These are phyloP conservation scores for Verticillium nonalfalfae DNA, from an alignment of 2,329 filamentous ascomycete species.

Conservation along the genomic window DNA sequence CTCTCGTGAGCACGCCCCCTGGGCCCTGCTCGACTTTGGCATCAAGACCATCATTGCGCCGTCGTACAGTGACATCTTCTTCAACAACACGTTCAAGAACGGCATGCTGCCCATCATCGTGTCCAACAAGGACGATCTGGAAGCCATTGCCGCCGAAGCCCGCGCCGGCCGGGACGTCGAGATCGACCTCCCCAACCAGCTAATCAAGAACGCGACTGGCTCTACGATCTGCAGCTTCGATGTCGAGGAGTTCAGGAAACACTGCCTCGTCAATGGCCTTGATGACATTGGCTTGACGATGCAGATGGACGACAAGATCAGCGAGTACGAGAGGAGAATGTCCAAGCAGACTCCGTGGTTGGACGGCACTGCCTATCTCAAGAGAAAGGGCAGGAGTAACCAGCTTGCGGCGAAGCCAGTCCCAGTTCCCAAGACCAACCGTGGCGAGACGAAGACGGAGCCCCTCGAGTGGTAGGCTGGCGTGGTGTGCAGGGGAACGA, in stretches of 20 bases:
- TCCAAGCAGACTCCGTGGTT: slow-evolving; percentile 81
- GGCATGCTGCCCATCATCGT: slow-evolving; percentile 90
- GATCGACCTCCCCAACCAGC: slow-evolving; percentile 80
- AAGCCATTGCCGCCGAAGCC: slow-evolving; percentile 70
- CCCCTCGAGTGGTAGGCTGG: slow-evolving; percentile 75
- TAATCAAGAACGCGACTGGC: slow-evolving; percentile 70
- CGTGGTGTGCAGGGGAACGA: not conserved
- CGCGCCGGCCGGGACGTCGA: slow-evolving; percentile 77
- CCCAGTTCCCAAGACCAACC: slow-evolving; percentile 81
- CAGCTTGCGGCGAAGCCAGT: slow-evolving; percentile 52
- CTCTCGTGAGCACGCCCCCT: slow-evolving; percentile 91
- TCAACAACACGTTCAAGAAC: slow-evolving; percentile 99
- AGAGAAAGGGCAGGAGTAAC: slow-evolving; percentile 47
- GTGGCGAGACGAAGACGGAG: slow-evolving; percentile 76
- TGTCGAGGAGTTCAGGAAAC: slow-evolving; percentile 88
- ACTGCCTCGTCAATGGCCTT: slow-evolving; percentile 87
- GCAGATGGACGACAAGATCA: slow-evolving; percentile 85
- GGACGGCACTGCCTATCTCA: slow-evolving; percentile 78
- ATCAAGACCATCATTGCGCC: slow-evolving; percentile 92
- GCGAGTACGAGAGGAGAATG: slow-evolving; percentile 72
- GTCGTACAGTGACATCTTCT: slow-evolving; percentile 87
- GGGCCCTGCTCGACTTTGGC: slow-evolving; percentile 94
- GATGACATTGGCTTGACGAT: slow-evolving; percentile 95
- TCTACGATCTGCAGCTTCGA: slow-evolving; percentile 73
- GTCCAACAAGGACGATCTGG: slow-evolving; percentile 57